Evolutionary conservation across 2,329 filamentous ascomycete genomes (phyloP).

Genomic region (Macrophomina phaseolina): DNA sequence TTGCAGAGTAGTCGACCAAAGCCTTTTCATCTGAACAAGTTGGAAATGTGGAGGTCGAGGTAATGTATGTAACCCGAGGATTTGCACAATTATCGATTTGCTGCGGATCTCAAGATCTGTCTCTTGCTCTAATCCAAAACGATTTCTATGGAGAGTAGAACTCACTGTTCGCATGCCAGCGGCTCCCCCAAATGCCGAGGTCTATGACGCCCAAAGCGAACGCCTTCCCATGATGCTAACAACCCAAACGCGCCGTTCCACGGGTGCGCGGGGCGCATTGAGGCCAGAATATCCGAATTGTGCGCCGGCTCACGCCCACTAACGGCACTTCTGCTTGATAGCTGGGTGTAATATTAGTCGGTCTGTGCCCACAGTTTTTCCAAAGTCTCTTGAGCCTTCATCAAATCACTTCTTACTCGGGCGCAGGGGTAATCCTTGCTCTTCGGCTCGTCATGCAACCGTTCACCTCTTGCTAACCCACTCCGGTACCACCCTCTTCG

Average conservation of each 20-base stretch:
- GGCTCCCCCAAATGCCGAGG: neutral
- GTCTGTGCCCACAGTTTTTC: neutral
- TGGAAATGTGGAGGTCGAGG: neutral
- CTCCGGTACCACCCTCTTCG: conserved; percentile 59
- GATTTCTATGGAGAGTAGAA: neutral
- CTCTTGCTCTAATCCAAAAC: neutral
- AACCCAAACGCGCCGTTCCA: neutral
- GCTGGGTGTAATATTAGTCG: neutral
- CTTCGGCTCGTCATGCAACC: neutral
- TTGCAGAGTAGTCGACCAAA: neutral
- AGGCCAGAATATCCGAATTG: neutral
- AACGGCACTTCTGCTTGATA: neutral
- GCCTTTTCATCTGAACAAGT: neutral
- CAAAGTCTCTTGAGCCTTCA: neutral
- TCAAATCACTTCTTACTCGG: neutral
- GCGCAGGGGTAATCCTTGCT: neutral
- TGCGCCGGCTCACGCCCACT: neutral
- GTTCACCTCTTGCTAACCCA: conserved; percentile 47
- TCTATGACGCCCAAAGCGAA: neutral
- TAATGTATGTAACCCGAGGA: neutral
- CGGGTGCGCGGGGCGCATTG: neutral
- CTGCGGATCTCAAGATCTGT: neutral
- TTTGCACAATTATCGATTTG: neutral
- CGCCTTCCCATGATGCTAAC: neutral
- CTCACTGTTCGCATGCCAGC: neutral